A percentile compares a stretch with the other conserved stretches of the same genome.
Conservation (phyloP, 2,329 filamentous ascomycete species). For the Ceratocystis destructans region DNA sequence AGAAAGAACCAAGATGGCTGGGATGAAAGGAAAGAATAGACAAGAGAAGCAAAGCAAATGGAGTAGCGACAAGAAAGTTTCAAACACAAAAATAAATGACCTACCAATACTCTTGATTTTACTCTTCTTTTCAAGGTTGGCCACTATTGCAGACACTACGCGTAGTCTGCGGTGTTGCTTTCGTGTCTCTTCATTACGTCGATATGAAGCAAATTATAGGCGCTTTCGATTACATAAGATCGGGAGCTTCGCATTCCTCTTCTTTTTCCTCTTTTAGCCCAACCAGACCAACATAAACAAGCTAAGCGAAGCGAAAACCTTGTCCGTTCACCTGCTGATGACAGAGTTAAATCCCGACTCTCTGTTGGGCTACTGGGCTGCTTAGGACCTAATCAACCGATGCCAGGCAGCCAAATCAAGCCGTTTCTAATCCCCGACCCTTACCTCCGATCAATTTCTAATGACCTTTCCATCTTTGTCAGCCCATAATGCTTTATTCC, state of each 20-base stretch:
- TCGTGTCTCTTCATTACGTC: no score
- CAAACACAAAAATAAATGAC: neutral
- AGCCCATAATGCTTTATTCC: neutral
- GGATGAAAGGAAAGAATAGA: neutral
- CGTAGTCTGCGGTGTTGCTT: no score
- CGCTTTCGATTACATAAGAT: no score
- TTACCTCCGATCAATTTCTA: neutral
- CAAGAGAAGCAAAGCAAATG: neutral
- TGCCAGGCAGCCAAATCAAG: neutral
- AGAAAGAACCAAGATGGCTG: conserved; percentile 1
- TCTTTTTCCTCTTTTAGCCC: no score
- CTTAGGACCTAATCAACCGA: neutral
- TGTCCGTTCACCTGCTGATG: no score
- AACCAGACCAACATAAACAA: no score
- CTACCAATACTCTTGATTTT: neutral
- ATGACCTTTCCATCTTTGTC: neutral
- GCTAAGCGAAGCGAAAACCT: no score
- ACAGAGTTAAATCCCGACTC: no score
- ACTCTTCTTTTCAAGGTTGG: neutral
- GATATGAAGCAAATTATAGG: no score
- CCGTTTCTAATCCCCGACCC: neutral
- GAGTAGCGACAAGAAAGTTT: neutral
- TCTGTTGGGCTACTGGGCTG: no score
- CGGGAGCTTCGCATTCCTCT: no score
- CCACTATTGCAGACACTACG: no score